Evolutionary conservation across 2,329 filamentous ascomycete species (phyloP).

Genomic region (Daldinia sp.): DNA sequence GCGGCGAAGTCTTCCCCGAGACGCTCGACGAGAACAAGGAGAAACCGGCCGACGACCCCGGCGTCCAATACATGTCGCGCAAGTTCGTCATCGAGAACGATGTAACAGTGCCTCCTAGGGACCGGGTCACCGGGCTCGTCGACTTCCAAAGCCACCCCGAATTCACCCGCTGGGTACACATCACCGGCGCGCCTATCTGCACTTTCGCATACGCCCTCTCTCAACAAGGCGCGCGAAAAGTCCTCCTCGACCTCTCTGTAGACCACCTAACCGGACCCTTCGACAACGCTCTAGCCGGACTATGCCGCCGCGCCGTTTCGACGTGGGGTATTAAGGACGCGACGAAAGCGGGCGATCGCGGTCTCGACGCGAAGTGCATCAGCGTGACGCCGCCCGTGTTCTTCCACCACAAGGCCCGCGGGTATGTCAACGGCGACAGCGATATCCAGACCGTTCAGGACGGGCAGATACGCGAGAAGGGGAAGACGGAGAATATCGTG

Average conservation of each 20-base stretch:
- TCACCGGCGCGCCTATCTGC: constrained; percentile 47
- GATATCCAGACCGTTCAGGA: constrained; percentile 48
- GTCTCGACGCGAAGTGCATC: constrained; percentile 51
- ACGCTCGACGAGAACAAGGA: constrained; percentile 45
- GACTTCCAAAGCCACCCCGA: constrained; percentile 46
- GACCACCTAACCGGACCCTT: constrained; percentile 50
- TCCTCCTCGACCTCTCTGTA: constrained; percentile 49
- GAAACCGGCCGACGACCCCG: constrained; percentile 41
- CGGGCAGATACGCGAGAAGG: constrained; percentile 47
- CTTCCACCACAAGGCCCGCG: constrained; percentile 51
- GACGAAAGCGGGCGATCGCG: constrained; percentile 40
- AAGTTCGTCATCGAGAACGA: constrained; percentile 48
- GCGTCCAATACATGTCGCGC: constrained; percentile 44
- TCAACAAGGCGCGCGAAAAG: constrained; percentile 46
- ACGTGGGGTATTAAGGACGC: constrained; percentile 34
- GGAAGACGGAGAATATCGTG: constrained; percentile 52
- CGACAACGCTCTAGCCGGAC: constrained; percentile 51
- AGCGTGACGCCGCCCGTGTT: constrained; percentile 53
- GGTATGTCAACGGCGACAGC: constrained; percentile 47
- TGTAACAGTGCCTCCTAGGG: constrained; percentile 45
- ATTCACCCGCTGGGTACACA: constrained; percentile 47
- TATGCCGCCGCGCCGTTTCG: constrained; percentile 50
- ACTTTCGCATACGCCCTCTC: constrained; percentile 53
- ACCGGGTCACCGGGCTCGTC: constrained; percentile 48
- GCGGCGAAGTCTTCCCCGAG: constrained; percentile 50